Evolutionary conservation across 2,329 filamentous ascomycete species (phyloP).

Genomic region (Fusarium udum): DNA sequence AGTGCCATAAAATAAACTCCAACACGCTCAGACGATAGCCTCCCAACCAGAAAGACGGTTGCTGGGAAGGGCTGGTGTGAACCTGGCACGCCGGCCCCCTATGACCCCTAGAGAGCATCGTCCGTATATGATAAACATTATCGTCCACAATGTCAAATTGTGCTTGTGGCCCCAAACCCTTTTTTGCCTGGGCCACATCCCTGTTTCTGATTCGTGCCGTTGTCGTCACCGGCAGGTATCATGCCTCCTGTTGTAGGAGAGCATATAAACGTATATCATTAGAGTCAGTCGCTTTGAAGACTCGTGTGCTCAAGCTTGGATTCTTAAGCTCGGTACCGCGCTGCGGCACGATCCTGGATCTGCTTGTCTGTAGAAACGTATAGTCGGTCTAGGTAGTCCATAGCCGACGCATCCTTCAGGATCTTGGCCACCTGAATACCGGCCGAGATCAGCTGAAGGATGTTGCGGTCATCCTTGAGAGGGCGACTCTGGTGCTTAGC

Average conservation of each 20-base stretch:
- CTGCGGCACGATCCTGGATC: constrained; percentile 72
- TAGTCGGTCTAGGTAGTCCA: constrained; percentile 82
- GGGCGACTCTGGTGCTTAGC: constrained; percentile 84
- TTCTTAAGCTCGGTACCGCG: constrained; percentile 47
- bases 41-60: constrained; percentile 36
- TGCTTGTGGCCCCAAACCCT: constrained; percentile 20
- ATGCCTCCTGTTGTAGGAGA: constrained; percentile 37
- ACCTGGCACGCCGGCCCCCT: constrained; percentile 20
- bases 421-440: constrained; percentile 90
- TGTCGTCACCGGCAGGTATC: constrained; percentile 41
- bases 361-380: constrained; percentile 84
- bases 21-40: constrained; percentile 37
- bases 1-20: constrained; percentile 40
- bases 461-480: constrained; percentile 88
- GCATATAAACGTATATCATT: constrained; percentile 44
- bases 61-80: constrained; percentile 28
- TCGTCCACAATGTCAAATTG: constrained; percentile 44
- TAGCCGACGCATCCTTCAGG: constrained; percentile 82
- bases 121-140: constrained; percentile 44
- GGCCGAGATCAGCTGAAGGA: constrained; percentile 86
- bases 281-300: constrained; percentile 39
- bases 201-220: constrained; percentile 44
- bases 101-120: constrained; percentile 23
- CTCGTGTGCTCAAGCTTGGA: constrained; percentile 35
- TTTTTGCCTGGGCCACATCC: constrained; percentile 27